Evolutionary conservation across 805 yeast species (phyloP).

Genomic region (Scheffersomyces amazonensis): DNA sequence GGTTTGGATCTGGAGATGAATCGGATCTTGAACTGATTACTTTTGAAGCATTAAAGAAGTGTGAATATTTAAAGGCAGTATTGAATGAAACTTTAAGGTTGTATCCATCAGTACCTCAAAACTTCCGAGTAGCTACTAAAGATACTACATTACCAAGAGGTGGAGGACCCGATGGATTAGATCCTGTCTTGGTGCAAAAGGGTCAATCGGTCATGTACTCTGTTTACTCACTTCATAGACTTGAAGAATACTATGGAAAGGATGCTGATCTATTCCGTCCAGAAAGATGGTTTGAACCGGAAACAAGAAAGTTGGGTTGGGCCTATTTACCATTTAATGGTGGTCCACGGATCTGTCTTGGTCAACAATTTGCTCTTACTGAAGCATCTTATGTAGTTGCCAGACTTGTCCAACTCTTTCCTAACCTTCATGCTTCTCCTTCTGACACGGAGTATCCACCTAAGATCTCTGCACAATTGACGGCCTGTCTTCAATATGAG

Average conservation of each 20-base stretch:
- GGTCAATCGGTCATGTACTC: conserved; percentile 18
- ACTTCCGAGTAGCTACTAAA: conserved; percentile 26
- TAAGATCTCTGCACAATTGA: conserved; percentile 24
- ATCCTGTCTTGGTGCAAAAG: conserved; percentile 18
- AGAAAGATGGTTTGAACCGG: conserved; percentile 35
- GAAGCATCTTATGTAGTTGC: conserved; percentile 47
- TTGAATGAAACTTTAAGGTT: conserved; percentile 35
- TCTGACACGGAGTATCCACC: conserved; percentile 21
- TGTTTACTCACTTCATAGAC: conserved; percentile 19
- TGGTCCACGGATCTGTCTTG: conserved; percentile 55
- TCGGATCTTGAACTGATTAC: conserved; percentile 26
- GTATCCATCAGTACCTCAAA: conserved; percentile 33
- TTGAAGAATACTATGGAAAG: conserved; percentile 25
- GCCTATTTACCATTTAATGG: conserved; percentile 54
- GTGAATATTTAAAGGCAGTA: conserved; percentile 36
- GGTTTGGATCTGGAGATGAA: conserved; percentile 32
- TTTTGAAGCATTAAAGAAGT: conserved; percentile 36
- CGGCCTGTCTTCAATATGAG: conserved; percentile 24
- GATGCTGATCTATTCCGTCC: conserved; percentile 34
- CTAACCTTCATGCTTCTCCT: conserved; percentile 9
- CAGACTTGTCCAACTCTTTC: conserved; percentile 26
- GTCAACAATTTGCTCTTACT: conserved; percentile 55
- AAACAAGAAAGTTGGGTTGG: conserved; percentile 39
- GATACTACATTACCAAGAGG: conserved; percentile 31
- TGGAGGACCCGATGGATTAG: conserved; percentile 26